Evolutionary conservation across 1,139 yeast species (phyloP).

Genomic region (Pichia sp.): DNA sequence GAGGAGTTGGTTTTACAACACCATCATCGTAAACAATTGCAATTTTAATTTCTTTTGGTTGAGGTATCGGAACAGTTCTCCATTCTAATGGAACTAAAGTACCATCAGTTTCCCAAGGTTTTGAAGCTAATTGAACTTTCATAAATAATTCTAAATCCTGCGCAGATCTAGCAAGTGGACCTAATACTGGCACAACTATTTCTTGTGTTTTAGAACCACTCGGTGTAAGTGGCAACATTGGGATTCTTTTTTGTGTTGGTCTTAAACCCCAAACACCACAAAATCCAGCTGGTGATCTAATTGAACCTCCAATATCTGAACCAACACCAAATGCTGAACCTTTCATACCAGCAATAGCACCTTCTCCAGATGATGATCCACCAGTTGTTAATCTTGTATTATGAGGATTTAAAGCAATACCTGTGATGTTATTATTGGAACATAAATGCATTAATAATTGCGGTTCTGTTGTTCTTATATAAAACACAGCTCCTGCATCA

Average conservation of each 20-base stretch:
- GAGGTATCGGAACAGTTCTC: conserved; percentile 43
- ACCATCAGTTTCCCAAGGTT: conserved; percentile 66
- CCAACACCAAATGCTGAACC: conserved; percentile 64
- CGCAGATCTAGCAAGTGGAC: conserved; percentile 33
- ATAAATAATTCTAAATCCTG: conserved; percentile 46
- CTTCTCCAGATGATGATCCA: conserved; percentile 73
- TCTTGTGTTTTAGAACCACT: conserved; percentile 27
- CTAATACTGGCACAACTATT: conserved; percentile 20
- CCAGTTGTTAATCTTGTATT: conserved; percentile 47
- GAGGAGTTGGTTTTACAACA: conserved; percentile 53
- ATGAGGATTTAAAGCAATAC: conserved; percentile 43
- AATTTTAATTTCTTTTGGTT: conserved; percentile 37
- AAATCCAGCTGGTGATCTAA: conserved; percentile 36
- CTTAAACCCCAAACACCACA: conserved; percentile 36
- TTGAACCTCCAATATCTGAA: conserved; percentile 42
- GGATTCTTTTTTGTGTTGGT: conserved; percentile 30
- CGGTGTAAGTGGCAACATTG: conserved; percentile 45
- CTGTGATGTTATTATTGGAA: conserved; percentile 39
- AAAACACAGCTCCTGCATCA: conserved; percentile 47
- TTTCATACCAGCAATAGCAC: conserved; percentile 56
- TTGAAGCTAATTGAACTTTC: conserved; percentile 45
- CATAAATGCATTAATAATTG: conserved; percentile 43
- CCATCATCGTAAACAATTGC: conserved; percentile 44
- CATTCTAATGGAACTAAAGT: conserved; percentile 54
- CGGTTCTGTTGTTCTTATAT: conserved; percentile 41